These are phyloP conservation scores for Candida saitoana DNA, from an alignment of 805 yeast species.

Conservation along the genomic window DNA sequence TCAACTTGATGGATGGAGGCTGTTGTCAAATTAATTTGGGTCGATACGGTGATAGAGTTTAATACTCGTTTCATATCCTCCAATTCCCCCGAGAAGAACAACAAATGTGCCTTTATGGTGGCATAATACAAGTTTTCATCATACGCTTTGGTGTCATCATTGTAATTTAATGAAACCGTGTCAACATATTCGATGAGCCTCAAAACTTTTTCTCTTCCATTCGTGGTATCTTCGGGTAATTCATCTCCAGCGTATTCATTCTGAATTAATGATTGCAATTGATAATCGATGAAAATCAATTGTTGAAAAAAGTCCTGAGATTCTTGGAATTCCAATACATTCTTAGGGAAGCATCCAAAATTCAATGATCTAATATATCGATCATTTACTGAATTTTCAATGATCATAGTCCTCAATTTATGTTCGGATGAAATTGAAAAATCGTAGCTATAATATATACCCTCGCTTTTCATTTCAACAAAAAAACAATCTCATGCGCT, in stretches of 20 bases:
- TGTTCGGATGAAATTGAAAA: background rate
- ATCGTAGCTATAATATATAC: background rate
- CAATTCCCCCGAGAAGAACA: conserved; percentile 22
- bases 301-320: conserved; percentile 31
- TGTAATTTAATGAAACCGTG: conserved; percentile 23
- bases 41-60: conserved; percentile 11
- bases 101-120: conserved; percentile 33
- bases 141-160: conserved; percentile 17
- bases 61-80: conserved; percentile 17
- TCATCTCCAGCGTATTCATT: conserved; percentile 25
- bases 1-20: conserved; percentile 13
- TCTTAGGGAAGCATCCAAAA: conserved; percentile 35
- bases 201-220: conserved; percentile 17
- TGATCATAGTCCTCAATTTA: conserved; percentile 15
- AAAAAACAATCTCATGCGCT: conserved; percentile 1
- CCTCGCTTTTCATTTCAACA: background rate
- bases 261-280: conserved; percentile 29
- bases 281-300: conserved; percentile 34
- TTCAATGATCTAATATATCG: conserved; percentile 23
- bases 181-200: conserved; percentile 25
- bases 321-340: conserved; percentile 30
- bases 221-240: conserved; percentile 9
- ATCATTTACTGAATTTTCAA: conserved; percentile 24
- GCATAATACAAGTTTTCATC: conserved; percentile 31
- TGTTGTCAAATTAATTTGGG: conserved; percentile 5